Base-by-base conservation (phyloP, 2,329 filamentous ascomycete genomes). In the Fusarium begoniae region DNA sequence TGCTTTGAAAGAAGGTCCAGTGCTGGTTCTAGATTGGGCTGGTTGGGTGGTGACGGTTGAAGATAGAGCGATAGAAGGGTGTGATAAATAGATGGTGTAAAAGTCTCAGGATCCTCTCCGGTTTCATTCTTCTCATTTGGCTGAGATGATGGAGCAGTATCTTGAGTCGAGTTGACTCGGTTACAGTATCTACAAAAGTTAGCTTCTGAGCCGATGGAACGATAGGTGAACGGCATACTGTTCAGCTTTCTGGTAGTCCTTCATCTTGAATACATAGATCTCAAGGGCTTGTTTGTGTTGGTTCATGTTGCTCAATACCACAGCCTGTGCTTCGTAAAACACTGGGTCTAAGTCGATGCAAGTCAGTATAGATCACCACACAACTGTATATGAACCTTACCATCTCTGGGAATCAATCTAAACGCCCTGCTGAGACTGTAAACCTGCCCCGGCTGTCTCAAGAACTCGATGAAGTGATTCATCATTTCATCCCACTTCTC, bases 211-310 rank as follows among this genome's bases (percentile, higher is more conserved):
- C 58, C n/a, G 15, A 17, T 53, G 14, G 20, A 30, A 22, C 53
- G 14, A 8, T 20, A 61, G 12, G 32, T 32, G 30, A 55, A 35
- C 20, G 53, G 86, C 91, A 70, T 85, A 98, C 92, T 98, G 94
- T 88, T 99, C 96, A 38, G 96, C 96, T 83, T 98, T 98, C 18
- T 85, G 86, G 72, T 94, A 96, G 81, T 98, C 92, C 75, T 93
- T 86, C 81, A 99, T 90, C 81, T 96, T 96, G 84, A 98, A 99
- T 35, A 98, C 96, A 81, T 98, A 99, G 59, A 99, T 98, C 80
- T 96, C 93, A n/a, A 99, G 85, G 0, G 96, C 96, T 83, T 98
- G 95, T 80, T 94, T 95, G 84, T 99, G 95, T 77, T 96, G 93
- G 12, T 94, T 94, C 94, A 98, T 98, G 77, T 96, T 97, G 82